Base-by-base conservation (phyloP, 768 basidiomycete genomes). In the Suillus plorans region DNA sequence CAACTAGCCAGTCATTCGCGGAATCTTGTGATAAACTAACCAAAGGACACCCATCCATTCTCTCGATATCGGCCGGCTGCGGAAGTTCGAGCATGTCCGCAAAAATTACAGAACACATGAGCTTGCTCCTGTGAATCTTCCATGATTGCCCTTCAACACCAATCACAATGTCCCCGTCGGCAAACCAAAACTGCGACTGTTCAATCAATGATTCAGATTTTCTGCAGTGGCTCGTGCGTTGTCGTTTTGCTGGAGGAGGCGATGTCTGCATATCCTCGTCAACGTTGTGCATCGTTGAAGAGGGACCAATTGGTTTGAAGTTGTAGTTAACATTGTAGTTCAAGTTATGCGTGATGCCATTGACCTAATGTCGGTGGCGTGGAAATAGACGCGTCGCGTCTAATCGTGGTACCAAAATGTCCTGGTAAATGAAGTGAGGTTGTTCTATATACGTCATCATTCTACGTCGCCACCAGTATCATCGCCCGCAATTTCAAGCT, bases 401-500 rank as follows among this genome's bases (percentile, higher is more conserved):
- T 18, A 52, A 10, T 47, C 10, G n/a, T 49, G 28, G 50, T 1
- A 49, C 47, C 14, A 20, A 37, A 36, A 20, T 39, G 8, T 22
- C 18, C 34, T 20, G 8, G 22, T 55, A 47, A 31, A 61, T 18
- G 10, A 37, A 10, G 36, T 37, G 50, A 34, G 3, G 12, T 36
- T 61, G 4, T 25, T 25, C 18, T 57, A 25, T 39, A 25, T 9
- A 6, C 13, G 22, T 16, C 18, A 36, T 41, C 65, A 74, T 12
- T 69, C 66, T 16, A 4, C 78, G 18, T 78, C 79, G 2, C 65
- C 77, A 20, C 66, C 79, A 22, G 63, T 75, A 22, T 73, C 77
- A 1, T 73, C 81, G 44, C 77, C 76, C 20, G 81, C 86, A 67
- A 93, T 69, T 52, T 85, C 79, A 63, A 92, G 72, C 74, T 93